Conservation (phyloP, 2,329 filamentous ascomycete species). For the Davidsoniella virescens region DNA sequence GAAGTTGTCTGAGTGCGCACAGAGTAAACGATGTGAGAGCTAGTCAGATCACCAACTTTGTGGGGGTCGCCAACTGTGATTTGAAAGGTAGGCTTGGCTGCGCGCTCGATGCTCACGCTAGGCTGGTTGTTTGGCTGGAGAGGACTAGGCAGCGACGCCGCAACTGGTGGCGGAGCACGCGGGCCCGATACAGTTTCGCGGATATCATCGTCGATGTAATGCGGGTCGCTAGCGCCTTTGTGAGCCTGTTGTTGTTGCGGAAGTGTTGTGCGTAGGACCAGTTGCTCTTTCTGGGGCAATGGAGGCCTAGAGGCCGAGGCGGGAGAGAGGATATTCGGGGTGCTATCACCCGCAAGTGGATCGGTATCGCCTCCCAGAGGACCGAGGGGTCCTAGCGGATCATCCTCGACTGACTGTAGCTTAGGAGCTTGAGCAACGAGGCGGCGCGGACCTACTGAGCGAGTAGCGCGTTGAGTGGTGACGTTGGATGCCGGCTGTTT, state of each 20-base stretch:
- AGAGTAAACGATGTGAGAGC: conserved; percentile 93
- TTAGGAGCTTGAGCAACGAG: conserved; percentile 61
- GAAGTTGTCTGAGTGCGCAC: conserved; percentile 89
- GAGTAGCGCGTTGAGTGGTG: conserved; percentile 14
- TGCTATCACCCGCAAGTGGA: conserved; percentile 16
- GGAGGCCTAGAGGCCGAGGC: conserved; percentile 39
- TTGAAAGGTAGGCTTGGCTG: conserved; percentile 76
- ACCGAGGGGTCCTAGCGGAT: conserved; percentile 58
- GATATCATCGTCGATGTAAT: conserved; percentile 43
- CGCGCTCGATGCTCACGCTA: conserved; percentile 82
- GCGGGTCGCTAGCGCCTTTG: conserved; percentile 33
- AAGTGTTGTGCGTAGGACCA: conserved; percentile 43
- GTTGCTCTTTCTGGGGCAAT: conserved; percentile 52
- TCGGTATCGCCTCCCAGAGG: conserved; percentile 36
- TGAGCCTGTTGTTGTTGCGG: conserved; percentile 24
- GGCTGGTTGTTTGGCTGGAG: conserved; percentile 43
- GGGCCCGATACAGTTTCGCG: conserved; percentile 27
- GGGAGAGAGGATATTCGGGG: conserved; percentile 27
- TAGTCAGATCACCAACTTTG: conserved; percentile 93
- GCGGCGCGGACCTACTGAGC: conserved; percentile 32
- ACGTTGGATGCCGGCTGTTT: conserved; percentile 18
- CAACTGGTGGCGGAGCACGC: conserved; percentile 50
- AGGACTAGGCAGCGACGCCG: conserved; percentile 36
- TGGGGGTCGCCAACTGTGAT: conserved; percentile 92
- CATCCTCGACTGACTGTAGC: conserved; percentile 59